Base-by-base conservation (phyloP, 495 filamentous ascomycete species). In the Alectoria sarmentosa region DNA sequence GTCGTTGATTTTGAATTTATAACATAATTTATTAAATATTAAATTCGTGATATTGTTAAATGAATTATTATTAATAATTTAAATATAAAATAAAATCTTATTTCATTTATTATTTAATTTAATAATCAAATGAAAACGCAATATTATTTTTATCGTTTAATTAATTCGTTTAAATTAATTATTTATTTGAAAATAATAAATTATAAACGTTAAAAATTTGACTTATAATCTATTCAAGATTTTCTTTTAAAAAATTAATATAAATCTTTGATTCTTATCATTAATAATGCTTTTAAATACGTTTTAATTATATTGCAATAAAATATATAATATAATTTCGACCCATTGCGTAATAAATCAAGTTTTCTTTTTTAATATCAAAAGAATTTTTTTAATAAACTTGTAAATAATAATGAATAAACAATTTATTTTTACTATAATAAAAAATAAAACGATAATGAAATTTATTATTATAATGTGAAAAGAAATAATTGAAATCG, bases 331-430 rank as follows among this genome's bases (percentile, higher is more conserved):
- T 38, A 39, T 41, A 21, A 21, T 8, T 44, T 44, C 28, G 28
- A 28, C 44, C 19, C 44, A 41, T 14, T 42, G 7, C 3, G 14
- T 9, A 44, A 28, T 34, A 4, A 41, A 42, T 26, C 58, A 37
- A 28, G 57, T 38, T 38, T 56, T 37, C 26, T 58, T 44, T 14
- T 28, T 23, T 21, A 44, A 44, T 6, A 54, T 55, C 34, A 44
- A 23, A 34, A 54, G 21, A 49, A 11, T 3, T 9, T 1, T 34
- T 5, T 61, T 41, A 39, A 15, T 39, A 46, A 46, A 39, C 21
- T 55, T 65, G 41, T 54, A 21, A 4, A 15, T 63, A 38, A 63
- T 5, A 34, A 10, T 63, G 17, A 65, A 39, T 65, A 58, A 23
- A 36, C 54, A 65, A 41, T 60, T 37, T 39, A 58, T 28, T 23